Evolutionary conservation across 169 alveolate species (phyloP), one percentile per base, ranked within the genome.

Genomic region (Cryptosporidium baileyi): DNA sequence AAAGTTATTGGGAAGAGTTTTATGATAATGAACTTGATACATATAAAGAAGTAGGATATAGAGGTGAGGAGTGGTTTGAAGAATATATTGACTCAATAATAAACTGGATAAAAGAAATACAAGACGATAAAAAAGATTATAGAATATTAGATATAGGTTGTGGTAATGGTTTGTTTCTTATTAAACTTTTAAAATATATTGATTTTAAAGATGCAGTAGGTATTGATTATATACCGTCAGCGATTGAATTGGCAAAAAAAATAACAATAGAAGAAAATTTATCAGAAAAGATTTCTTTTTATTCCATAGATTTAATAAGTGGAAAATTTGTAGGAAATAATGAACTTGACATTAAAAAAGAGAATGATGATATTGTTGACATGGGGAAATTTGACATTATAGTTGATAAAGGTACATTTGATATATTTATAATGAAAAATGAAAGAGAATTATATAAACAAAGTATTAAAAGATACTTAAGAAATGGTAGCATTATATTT

Each of bases 391-490:
- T 88, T 49, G 80, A 90, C 30, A 54, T 90, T 59, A 49, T 90
- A 52, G 82, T 88, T 41, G 93, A 90, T 81, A 90, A 90, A 74
- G 93, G 93, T 2, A 90, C 93, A 15, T 90, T 80, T 60, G 93
- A 90, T 51, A 80, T 90, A 30, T 90, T 90, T 88, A 88, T 90
- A 8, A 85, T 82, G 91, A 90, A 82, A 43, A 59, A 90, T 34
- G 89, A 88, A 62, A 60, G 24, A 47, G 30, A 89, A 54, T 59
- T 88, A 88, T 59, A 88, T 61, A 63, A 43, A 26, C 34, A 89
- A 40, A 30, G 81, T 80, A 49, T 88, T 85, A 30, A 61, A 28
- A 82, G 89, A 81, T 65, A 88, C 80, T 13, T 81, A 47, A 88
- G 28, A n/a, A n/a, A 41, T 61, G 81, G 82, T 80, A 32, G 80